These are phyloP conservation scores for Phyllosticta capitalensis DNA, from an alignment of 2,329 filamentous ascomycete genomes.

Conservation along the genomic window DNA sequence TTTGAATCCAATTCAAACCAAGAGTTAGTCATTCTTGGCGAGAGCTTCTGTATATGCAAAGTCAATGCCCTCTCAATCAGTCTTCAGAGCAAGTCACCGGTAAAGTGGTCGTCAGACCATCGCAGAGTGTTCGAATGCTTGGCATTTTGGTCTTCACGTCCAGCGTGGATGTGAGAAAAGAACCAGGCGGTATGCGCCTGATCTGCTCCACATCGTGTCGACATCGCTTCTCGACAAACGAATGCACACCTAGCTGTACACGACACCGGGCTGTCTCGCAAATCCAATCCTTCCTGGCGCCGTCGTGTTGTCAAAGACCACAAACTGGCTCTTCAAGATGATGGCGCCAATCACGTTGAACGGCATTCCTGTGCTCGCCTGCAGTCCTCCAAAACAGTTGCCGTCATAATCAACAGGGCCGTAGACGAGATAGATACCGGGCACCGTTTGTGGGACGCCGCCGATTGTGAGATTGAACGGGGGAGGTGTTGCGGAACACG, in stretches of 20 bases:
- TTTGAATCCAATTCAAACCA: no score
- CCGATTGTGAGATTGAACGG: constrained; percentile 44
- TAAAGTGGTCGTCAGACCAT: neutral
- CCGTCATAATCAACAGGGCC: constrained; percentile 29
- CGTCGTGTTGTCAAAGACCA: constrained; percentile 54
- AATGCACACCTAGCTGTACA: neutral
- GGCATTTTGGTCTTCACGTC: neutral
- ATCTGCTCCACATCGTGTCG: neutral
- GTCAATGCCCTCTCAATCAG: no score
- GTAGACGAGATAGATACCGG: constrained; percentile 48
- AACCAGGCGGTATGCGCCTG: neutral
- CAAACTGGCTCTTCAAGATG: constrained; percentile 69
- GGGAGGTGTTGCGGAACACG: constrained; percentile 43
- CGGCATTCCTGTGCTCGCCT: constrained; percentile 48
- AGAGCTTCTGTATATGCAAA: no score
- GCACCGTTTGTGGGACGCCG: constrained; percentile 40
- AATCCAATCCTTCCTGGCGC: constrained; percentile 28
- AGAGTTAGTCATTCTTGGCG: no score
- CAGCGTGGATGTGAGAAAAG: neutral
- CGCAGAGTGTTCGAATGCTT: neutral
- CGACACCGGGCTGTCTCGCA: constrained; percentile 2
- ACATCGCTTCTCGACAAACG: neutral
- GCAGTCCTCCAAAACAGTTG: constrained; percentile 67
- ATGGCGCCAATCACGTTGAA: constrained; percentile 67
- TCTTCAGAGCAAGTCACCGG: no score